These are phyloP conservation scores for Trypanosoma lewisi DNA, from an alignment of 208 protist species.

Conservation along the genomic window DNA sequence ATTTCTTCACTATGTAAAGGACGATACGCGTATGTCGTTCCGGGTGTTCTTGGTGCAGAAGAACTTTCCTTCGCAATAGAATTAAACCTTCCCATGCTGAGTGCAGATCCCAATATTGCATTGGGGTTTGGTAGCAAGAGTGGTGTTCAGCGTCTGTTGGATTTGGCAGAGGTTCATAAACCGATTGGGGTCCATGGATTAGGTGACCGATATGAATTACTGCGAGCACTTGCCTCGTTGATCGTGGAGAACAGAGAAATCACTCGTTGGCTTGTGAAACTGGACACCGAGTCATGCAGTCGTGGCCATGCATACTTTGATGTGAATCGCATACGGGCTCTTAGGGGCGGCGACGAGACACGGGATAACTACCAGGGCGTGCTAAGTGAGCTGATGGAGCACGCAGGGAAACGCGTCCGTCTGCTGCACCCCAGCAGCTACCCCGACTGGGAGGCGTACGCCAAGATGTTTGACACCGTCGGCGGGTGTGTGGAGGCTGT, in stretches of 20 bases:
- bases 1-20: constrained; percentile 62
- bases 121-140: constrained; percentile 86
- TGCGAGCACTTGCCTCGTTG: constrained; percentile 58
- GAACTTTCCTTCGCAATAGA: constrained; percentile 79
- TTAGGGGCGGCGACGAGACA: constrained; percentile 30
- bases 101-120: constrained; percentile 67
- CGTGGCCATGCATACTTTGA: constrained; percentile 89
- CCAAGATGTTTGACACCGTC: constrained; percentile 72
- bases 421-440: constrained; percentile 77
- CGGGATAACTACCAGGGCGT: constrained; percentile 31
- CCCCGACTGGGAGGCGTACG: constrained; percentile 78
- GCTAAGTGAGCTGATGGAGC: constrained; percentile 64
- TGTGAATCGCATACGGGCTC: constrained; percentile 60
- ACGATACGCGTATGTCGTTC: constrained; percentile 76
- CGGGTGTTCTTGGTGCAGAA: constrained; percentile 81
- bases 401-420: constrained; percentile 66
- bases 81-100: constrained; percentile 86
- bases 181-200: constrained; percentile 63
- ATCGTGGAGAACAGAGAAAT: constrained; percentile 73
- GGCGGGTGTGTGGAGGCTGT: constrained; percentile 88
- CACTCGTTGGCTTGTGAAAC: constrained; percentile 85
- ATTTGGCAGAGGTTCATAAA: constrained; percentile 72
- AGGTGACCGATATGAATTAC: constrained; percentile 47
- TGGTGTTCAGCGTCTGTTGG: constrained; percentile 67
- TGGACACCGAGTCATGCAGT: constrained; percentile 87